phyloP scores from a whole-genome alignment of 805 yeast species.

The Ogataea methylovora region DNA sequence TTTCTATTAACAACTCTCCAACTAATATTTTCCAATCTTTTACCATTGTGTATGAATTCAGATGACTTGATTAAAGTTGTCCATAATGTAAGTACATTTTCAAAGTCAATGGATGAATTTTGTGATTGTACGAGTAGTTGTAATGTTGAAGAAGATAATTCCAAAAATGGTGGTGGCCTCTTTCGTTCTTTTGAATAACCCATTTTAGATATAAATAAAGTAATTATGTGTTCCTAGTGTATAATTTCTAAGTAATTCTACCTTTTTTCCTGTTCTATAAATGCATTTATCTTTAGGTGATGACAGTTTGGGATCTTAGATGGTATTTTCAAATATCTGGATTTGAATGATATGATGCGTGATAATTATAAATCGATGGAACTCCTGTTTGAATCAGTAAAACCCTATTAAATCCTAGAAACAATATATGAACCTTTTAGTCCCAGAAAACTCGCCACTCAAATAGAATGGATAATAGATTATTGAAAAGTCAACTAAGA shows the following conservation, averaged over 20 bases:
- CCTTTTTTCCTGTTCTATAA: too few relatives aligned
- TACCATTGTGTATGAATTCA: conserved; percentile 24
- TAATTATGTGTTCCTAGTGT: too few relatives aligned
- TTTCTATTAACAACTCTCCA: conserved; percentile 29
- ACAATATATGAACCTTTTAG: too few relatives aligned
- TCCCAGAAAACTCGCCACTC: too few relatives aligned
- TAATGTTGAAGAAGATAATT: conserved; percentile 21
- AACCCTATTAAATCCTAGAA: too few relatives aligned
- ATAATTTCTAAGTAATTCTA: too few relatives aligned
- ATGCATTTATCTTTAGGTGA: too few relatives aligned
- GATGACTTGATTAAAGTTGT: conserved; percentile 29
- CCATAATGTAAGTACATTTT: conserved; percentile 33
- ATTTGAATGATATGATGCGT: not conserved
- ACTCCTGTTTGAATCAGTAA: too few relatives aligned
- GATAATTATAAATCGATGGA: not conserved
- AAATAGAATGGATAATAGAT: too few relatives aligned
- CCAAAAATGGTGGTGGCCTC: conserved; percentile 23
- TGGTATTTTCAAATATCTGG: not conserved
- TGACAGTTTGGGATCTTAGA: too few relatives aligned
- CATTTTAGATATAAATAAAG: conserved; percentile 3
- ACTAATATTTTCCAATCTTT: conserved; percentile 26
- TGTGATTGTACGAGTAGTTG: conserved; percentile 11
- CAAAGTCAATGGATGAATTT: conserved; percentile 25
- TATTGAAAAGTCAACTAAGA: too few relatives aligned
- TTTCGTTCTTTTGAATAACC: conserved; percentile 16